phyloP scores from a whole-genome alignment of 495 filamentous ascomycete species.

The Lasiosphaeris hirsuta region DNA sequence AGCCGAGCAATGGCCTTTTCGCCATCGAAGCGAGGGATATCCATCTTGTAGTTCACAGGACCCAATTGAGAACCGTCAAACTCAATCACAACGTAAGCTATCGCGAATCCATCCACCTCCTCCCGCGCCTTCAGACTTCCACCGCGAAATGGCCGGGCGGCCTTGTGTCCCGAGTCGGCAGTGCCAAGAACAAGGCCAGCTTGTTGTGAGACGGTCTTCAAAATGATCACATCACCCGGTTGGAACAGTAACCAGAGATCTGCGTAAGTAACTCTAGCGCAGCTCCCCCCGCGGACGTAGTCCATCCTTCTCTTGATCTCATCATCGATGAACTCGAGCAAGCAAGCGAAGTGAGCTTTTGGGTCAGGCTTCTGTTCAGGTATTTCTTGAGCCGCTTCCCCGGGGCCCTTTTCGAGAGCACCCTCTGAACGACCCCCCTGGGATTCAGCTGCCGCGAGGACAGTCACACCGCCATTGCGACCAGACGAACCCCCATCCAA shows the following conservation, averaged over 20 bases:
- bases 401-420: too few species aligned
- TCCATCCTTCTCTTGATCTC: constrained; percentile 22
- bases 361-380: too few species aligned
- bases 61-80: constrained; percentile 42
- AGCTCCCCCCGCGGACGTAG: constrained; percentile 9
- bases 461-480: too few species aligned
- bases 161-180: constrained; percentile 19
- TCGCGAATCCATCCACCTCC: constrained; percentile 3
- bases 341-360: constrained; percentile 28
- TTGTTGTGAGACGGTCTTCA: constrained; percentile 18
- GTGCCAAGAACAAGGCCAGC: constrained; percentile 27
- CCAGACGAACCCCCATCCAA: too few species aligned
- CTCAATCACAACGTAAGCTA: constrained; percentile 37
- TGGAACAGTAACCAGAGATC: constrained; percentile 44
- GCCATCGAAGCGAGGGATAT: constrained; percentile 34
- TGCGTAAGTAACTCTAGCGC: constrained; percentile 29
- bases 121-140: background rate
- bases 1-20: constrained; percentile 34
- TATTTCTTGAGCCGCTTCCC: too few species aligned
- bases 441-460: too few species aligned
- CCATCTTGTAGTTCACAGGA: constrained; percentile 28
- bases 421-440: too few species aligned
- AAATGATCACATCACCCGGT: constrained; percentile 34
- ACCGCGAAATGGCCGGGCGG: constrained; percentile 9
- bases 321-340: constrained; percentile 31